phyloP scores from a whole-genome alignment of 73 alveolate species.

The Paramecium biaurelia region DNA sequence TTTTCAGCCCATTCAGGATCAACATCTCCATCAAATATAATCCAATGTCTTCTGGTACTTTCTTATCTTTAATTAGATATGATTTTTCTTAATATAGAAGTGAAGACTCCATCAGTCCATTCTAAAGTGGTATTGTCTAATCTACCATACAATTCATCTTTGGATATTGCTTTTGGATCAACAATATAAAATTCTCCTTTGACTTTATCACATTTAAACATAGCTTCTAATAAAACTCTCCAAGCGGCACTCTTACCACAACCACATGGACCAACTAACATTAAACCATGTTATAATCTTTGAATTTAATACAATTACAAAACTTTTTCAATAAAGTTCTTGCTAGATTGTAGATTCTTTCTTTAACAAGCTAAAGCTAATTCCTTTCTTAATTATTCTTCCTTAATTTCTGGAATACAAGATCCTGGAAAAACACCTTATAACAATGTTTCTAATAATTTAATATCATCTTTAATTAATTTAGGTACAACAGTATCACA shows the following conservation, averaged over 20 bases:
- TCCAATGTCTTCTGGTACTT: conserved; percentile 97
- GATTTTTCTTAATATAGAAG: conserved; percentile 93
- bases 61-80: conserved; percentile 97
- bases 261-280: conserved; percentile 99
- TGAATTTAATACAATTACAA: conserved; percentile 88
- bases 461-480: conserved; percentile 98
- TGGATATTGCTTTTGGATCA: conserved; percentile 98
- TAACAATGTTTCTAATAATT: conserved; percentile 85
- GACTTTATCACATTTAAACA: conserved; percentile 88
- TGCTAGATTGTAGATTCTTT: conserved; percentile 84
- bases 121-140: conserved; percentile 98
- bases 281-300: conserved; percentile 96
- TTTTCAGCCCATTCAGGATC: conserved; percentile 99
- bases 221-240: conserved; percentile 97
- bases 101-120: conserved; percentile 99
- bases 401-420: conserved; percentile 92
- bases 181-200: conserved; percentile 98
- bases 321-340: conserved; percentile 89
- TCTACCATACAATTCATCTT: conserved; percentile 99
- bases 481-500: conserved; percentile 99
- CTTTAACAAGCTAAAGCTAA: conserved; percentile 77
- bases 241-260: conserved; percentile 99
- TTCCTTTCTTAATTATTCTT: conserved; percentile 85
- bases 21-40: conserved; percentile 99
- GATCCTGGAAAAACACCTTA: conserved; percentile 99